Percentiles rank a stretch among this genome's conserved stretches.
Conservation (phyloP, 2,329 filamentous ascomycete species). For the Colletotrichum lentis region DNA sequence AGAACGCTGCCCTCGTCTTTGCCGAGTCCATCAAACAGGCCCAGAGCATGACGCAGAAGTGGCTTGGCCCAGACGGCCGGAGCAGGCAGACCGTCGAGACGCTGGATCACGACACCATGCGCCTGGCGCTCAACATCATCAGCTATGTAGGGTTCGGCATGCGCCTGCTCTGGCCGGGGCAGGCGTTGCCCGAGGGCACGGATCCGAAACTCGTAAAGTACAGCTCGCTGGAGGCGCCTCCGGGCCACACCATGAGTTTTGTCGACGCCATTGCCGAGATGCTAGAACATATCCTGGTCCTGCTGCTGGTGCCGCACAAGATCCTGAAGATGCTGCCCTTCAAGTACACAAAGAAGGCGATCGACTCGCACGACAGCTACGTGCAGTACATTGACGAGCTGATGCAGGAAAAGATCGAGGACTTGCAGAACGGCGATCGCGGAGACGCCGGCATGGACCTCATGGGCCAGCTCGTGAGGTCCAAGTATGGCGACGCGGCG, state of each 20-base stretch:
- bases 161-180: slow-evolving; percentile 68
- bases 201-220: slow-evolving; percentile 60
- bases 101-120: slow-evolving; percentile 72
- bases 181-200: slow-evolving; percentile 56
- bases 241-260: slow-evolving; percentile 71
- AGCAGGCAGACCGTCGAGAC: slow-evolving; percentile 59
- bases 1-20: slow-evolving; percentile 73
- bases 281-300: slow-evolving; percentile 69
- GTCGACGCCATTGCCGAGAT: slow-evolving; percentile 67
- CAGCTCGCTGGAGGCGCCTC: slow-evolving; percentile 54
- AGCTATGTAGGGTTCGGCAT: slow-evolving; percentile 77
- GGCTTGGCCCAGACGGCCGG: slow-evolving; percentile 56
- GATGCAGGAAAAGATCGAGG: slow-evolving; percentile 65
- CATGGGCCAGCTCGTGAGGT: slow-evolving; percentile 60
- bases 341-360: slow-evolving; percentile 59
- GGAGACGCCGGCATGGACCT: slow-evolving; percentile 60
- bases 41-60: slow-evolving; percentile 65
- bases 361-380: slow-evolving; percentile 69
- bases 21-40: slow-evolving; percentile 69
- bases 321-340: slow-evolving; percentile 61
- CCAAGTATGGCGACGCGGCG: slow-evolving; percentile 48
- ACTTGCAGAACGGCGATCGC: slow-evolving; percentile 48
- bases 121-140: slow-evolving; percentile 64
- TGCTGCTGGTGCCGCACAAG: slow-evolving; percentile 68
- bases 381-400: slow-evolving; percentile 75